These are phyloP conservation scores for Thozetella sp. DNA, from an alignment of 495 filamentous ascomycete species.

Conservation along the genomic window DNA sequence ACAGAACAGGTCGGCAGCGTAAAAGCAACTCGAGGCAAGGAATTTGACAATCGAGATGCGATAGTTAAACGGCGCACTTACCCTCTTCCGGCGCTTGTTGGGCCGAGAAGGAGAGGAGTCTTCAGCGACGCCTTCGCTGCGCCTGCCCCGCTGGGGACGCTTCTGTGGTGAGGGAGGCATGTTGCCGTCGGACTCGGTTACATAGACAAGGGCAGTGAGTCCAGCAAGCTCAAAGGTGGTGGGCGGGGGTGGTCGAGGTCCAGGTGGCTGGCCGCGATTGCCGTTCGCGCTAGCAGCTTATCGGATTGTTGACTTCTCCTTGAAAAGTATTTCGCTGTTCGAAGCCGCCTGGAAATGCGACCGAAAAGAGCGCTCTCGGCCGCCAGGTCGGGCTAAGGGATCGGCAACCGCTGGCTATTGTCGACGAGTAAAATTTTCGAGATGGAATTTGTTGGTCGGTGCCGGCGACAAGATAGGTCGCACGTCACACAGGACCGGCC, in stretches of 20 bases:
- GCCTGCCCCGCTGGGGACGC: constrained; percentile 40
- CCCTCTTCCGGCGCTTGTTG: constrained; percentile 76
- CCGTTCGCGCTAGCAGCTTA: neutral
- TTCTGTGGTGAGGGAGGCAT: constrained; percentile 31
- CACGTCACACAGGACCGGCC: neutral
- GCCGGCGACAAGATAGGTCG: neutral
- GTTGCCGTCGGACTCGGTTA: neutral
- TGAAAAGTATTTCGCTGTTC: neutral
- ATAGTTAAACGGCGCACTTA: constrained; percentile 29
- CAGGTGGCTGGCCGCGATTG: neutral
- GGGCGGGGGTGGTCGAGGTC: neutral
- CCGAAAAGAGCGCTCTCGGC: neutral
- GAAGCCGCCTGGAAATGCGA: neutral
- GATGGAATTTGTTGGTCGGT: constrained; percentile 3
- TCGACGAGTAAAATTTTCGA: neutral
- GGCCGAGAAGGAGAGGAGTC: constrained; percentile 72
- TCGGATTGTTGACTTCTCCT: neutral
- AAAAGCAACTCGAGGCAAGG: constrained; percentile 1
- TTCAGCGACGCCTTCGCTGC: constrained; percentile 37
- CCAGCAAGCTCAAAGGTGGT: neutral
- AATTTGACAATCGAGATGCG: constrained; percentile 12
- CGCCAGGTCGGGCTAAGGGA: neutral
- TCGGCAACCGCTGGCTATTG: neutral
- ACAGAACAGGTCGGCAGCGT: too few species aligned
- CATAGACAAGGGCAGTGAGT: neutral